Percentiles rank a stretch among this genome's conserved stretches.
These are phyloP conservation scores for Neurospora sp. DNA, from an alignment of 2,329 filamentous ascomycete genomes.

Conservation along the genomic window DNA sequence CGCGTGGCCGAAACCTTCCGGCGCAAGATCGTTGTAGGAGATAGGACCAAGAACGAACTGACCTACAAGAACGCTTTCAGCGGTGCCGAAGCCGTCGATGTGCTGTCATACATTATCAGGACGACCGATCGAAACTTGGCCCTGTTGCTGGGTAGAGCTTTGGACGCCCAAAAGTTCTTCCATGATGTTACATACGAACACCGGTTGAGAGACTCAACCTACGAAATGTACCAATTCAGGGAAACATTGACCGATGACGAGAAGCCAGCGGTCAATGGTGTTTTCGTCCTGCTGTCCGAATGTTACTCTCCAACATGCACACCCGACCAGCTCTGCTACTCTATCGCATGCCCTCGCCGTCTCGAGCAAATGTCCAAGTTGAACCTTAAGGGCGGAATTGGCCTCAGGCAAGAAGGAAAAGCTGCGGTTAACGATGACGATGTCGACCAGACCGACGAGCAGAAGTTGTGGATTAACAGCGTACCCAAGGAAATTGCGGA, in stretches of 20 bases:
- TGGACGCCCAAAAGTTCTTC: conserved; percentile 98
- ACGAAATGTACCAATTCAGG: conserved; percentile 93
- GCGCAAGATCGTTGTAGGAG: conserved; percentile 74
- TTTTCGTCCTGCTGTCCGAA: conserved; percentile 91
- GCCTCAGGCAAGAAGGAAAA: conserved; percentile 57
- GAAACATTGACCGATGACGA: conserved; percentile 83
- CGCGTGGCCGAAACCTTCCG: conserved; percentile 87
- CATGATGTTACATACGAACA: conserved; percentile 99
- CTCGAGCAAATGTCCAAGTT: conserved; percentile 90
- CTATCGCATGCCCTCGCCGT: conserved; percentile 87
- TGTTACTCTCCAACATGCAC: conserved; percentile 98
- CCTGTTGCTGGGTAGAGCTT: conserved; percentile 75
- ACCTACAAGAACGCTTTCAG: conserved; percentile 97
- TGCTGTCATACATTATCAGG: conserved; percentile 93
- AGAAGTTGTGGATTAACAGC: conserved; percentile 99
- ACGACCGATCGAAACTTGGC: conserved; percentile 94
- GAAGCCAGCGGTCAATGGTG: conserved; percentile 71
- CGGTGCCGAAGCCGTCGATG: conserved; percentile 87
- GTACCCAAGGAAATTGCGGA: conserved; percentile 93
- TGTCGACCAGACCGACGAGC: conserved; percentile 75
- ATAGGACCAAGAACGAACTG: conserved; percentile 91
- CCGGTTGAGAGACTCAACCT: conserved; percentile 81
- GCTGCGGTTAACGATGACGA: conserved; percentile 65
- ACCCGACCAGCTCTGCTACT: conserved; percentile 90
- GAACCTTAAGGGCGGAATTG: conserved; percentile 87